Percentiles rank a stretch among this genome's conserved stretches.
phyloP scores from a whole-genome alignment of 495 filamentous ascomycete genomes.

The Xylaria scruposa region DNA sequence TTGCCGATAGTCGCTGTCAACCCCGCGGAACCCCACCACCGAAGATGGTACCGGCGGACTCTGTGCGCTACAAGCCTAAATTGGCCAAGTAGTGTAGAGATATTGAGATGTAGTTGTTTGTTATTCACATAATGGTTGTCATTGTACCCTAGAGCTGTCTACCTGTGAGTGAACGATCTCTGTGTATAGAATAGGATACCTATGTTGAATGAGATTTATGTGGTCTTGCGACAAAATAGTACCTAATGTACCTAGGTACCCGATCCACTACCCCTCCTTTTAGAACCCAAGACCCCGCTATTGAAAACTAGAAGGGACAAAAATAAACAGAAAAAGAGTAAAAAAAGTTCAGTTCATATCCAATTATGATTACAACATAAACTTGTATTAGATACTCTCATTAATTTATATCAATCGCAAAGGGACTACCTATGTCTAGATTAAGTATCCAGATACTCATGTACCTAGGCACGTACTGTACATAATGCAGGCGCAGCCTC shows the following conservation, averaged over 20 bases:
- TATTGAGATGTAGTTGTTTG: not conserved
- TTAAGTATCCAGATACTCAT: not conserved
- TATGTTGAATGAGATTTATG: not conserved
- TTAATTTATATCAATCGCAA: not conserved
- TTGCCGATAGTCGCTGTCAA: not conserved
- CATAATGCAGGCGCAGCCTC: not conserved
- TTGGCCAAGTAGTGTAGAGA: not conserved
- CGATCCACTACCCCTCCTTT: not conserved
- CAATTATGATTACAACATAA: not conserved
- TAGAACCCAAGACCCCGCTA: constrained; percentile 1
- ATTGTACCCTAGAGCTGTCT: not conserved
- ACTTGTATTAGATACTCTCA: not conserved
- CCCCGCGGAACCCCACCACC: not conserved
- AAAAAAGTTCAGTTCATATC: not conserved
- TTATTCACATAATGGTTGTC: not conserved
- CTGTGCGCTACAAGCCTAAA: not conserved
- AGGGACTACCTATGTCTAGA: not conserved
- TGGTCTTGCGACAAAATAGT: not conserved
- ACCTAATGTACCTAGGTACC: not conserved
- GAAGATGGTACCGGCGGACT: not conserved
- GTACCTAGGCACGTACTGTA: not conserved
- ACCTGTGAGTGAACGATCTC: not conserved
- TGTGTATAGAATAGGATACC: not conserved
- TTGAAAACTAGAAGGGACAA: not conserved
- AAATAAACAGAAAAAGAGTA: not conserved